These are phyloP conservation scores for Globisporangium canariense DNA, from an alignment of 352 stramenopile species.

Conservation along the genomic window DNA sequence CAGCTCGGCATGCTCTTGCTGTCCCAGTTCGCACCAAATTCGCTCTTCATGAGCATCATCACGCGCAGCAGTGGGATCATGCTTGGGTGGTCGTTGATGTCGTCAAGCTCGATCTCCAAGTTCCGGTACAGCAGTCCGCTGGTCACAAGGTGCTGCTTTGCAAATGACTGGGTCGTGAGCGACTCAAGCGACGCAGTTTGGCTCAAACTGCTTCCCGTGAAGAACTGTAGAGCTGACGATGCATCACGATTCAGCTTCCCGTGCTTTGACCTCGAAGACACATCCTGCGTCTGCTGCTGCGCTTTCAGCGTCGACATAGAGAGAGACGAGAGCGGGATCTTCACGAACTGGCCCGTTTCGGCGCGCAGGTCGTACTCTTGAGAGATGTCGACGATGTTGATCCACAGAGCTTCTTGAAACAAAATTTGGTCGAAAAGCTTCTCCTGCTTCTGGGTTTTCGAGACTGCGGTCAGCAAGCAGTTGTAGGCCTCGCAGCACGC, in stretches of 20 bases:
- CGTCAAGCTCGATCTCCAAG: conserved; percentile 72
- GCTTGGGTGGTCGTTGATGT: conserved; percentile 68
- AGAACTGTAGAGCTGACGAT: conserved; percentile 54
- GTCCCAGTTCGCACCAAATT: conserved; percentile 60
- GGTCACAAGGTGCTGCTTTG: conserved; percentile 19
- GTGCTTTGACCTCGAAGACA: background rate
- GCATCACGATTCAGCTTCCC: conserved; percentile 21
- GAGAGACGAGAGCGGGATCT: conserved; percentile 52
- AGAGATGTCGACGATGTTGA: conserved; percentile 56
- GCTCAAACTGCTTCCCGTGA: conserved; percentile 73
- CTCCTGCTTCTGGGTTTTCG: conserved; percentile 80
- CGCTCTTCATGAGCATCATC: conserved; percentile 71
- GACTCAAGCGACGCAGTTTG: conserved; percentile 23
- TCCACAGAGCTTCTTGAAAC: conserved; percentile 69
- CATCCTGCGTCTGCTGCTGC: conserved; percentile 25
- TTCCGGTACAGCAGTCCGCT: conserved; percentile 28
- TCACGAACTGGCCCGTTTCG: conserved; percentile 51
- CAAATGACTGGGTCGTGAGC: conserved; percentile 15
- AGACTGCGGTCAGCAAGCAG: conserved; percentile 73
- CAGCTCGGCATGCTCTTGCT: conserved; percentile 57
- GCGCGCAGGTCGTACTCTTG: conserved; percentile 38
- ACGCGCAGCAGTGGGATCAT: conserved; percentile 72
- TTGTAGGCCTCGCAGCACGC: conserved; percentile 65
- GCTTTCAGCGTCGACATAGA: conserved; percentile 33
- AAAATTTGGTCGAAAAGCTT: conserved; percentile 87